Conservation (phyloP, 176 grass and related monocot genomes). For the Ananas comosus region DNA sequence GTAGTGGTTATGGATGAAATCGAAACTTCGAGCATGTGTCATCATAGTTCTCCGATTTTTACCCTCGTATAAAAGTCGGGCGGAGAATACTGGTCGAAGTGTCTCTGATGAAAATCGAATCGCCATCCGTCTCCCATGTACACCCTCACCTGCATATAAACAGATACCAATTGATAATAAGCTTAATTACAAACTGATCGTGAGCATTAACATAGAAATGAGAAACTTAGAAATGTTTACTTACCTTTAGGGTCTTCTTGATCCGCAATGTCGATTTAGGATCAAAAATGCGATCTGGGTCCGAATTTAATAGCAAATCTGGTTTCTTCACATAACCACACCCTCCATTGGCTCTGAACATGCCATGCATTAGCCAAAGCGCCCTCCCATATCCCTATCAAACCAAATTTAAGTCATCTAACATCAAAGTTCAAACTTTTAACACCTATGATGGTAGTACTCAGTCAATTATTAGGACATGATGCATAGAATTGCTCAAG, state of each 20-base stretch:
- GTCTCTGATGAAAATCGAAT: conserved; percentile 47
- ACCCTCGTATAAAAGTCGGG: conserved; percentile 81
- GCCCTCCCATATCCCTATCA: conserved; percentile 56
- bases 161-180: neutral
- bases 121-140: conserved; percentile 89
- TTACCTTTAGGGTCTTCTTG: conserved; percentile 60
- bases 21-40: neutral
- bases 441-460: no score
- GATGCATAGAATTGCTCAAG: neutral
- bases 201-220: neutral
- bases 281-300: conserved; percentile 30
- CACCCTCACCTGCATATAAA: conserved; percentile 55
- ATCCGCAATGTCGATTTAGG: conserved; percentile 29
- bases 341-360: conserved; percentile 81
- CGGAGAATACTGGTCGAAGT: conserved; percentile 70
- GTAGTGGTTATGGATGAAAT: no score
- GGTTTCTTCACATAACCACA: conserved; percentile 95
- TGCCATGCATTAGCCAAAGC: conserved; percentile 72
- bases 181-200: neutral
- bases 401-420: no score
- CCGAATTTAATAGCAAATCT: conserved; percentile 33
- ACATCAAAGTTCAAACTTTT: no score
- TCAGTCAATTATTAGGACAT: neutral
- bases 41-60: neutral
- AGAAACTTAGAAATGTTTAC: conserved; percentile 9